Evolutionary conservation across 352 stramenopile species (phyloP), one percentile per base, ranked within the genome.

Genomic region (Thalassiosira ordinaria): DNA sequence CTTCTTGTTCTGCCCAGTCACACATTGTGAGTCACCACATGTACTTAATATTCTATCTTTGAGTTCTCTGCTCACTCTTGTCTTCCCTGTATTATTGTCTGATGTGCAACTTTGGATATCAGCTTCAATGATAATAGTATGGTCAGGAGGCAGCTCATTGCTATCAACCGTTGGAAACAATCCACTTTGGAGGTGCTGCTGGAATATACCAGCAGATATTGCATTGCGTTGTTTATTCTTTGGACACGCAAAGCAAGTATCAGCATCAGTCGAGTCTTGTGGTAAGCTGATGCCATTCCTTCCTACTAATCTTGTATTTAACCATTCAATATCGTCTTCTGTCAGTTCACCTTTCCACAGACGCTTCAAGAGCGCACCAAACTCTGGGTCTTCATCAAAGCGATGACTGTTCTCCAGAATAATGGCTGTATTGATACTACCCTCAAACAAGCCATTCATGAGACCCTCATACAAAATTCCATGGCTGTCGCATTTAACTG

Each of bases 371-470:
- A 60, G 22, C 3, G 26, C 39, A 37, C 67, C 67, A 59, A 29
- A 77, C 20, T 41, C 29, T 68, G 67, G 67, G 69, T 68, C 67
- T 46, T 68, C 56, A 33, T 77, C 44, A 51, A 77, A 77, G 1
- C 67, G 1, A 37, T 77, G 67, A 24, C 56, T 67, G 8, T 52
- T 39, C 29, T 77, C 39, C 27, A 77, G 53, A 52, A 77, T 68
- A 1, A 77, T 41, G n/a, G 35, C 56, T 26, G 29, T 33, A 52
- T 77, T 77, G 27, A 77, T 77, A 53, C 7, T 60, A 20, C 37
- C 53, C 29, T 67, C 31, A 29, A 55, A 75, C 2, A 67, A 55
- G 14, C 66, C 53, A 67, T 60, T 60, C 7, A 41, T 67, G 22
- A 22, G 0, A 22, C 35, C 66, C 18, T 66, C 37, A 41, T 67